Base-by-base conservation (phyloP, 768 basidiomycete species). In the Zangia roseola region DNA sequence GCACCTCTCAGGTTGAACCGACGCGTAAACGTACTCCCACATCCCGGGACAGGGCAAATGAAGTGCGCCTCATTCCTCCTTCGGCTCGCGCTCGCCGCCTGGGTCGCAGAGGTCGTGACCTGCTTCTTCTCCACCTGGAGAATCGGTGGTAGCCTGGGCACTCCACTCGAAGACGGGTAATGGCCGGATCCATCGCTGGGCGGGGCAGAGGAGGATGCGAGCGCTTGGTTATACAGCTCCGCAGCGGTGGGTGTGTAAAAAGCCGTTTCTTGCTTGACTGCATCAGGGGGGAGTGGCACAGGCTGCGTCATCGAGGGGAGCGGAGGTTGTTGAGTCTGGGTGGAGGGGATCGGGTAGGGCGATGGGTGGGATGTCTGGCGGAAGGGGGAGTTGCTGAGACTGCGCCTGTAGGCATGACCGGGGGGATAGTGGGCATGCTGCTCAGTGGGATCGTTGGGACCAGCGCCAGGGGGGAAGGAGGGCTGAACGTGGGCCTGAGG, bases 1-100 rank as follows among this genome's bases (percentile, higher is more conserved):
- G 43, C 54, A 90, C 90, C 91, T 80, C 86, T 74, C 46, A 93
- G 69, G 69, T 93, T 93, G 74, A 93, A 93, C 48, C 90, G 80
- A 64, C 91, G 83, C 60, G 94, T 97, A 70, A 97, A 97, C n/a
- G 94, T 95, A 68, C 91, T 93, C 38, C 91, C 92, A 72, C 94
- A 97, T 12, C 92, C 93, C 10, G 91, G 90, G 14, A 97, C 91
- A 5, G 94, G 94, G 69, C 94, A 97, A 51, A 84, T 79, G 69
- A 95, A 97, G 60, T 91, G 84, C 0, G 94, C 94, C 65, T 93
- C 91, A 62, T 94, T 94, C 59, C 91, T 78, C 42, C 94, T 75
- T 45, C 94, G 77, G 65, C 88, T 93, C 43, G 89, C 89, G 64
- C 91, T 93, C 12, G 94, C 94, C 3, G 88, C 78, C 68, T 94